phyloP scores from a whole-genome alignment of 2,329 filamentous ascomycete genomes.

The Penicillium sp. region DNA sequence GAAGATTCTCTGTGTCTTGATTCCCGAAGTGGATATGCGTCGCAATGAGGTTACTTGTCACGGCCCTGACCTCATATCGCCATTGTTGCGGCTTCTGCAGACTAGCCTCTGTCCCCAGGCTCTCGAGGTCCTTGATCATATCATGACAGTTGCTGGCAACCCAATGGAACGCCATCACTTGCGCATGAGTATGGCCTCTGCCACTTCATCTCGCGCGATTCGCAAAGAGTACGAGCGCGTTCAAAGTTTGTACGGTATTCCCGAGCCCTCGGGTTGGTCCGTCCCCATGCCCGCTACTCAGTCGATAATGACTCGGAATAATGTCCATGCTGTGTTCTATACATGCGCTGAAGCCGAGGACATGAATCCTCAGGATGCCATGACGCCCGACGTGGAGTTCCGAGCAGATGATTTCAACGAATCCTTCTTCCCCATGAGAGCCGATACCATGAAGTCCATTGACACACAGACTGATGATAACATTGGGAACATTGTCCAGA shows the following conservation, averaged over 20 bases:
- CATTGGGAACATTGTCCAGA: conserved; percentile 80
- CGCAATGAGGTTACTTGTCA: conserved; percentile 87
- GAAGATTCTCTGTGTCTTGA: conserved; percentile 81
- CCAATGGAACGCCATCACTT: conserved; percentile 93
- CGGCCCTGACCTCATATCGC: conserved; percentile 93
- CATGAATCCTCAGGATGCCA: conserved; percentile 63
- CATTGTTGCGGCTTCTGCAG: conserved; percentile 83
- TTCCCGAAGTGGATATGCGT: conserved; percentile 91
- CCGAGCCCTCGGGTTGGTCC: conserved; percentile 93
- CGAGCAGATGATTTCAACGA: conserved; percentile 84
- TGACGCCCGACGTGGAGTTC: conserved; percentile 89
- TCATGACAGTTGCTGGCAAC: conserved; percentile 90
- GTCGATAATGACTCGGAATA: conserved; percentile 81
- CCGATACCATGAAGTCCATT: conserved; percentile 92
- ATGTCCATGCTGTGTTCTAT: conserved; percentile 96
- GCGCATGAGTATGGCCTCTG: conserved; percentile 94
- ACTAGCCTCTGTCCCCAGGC: conserved; percentile 94
- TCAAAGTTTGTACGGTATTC: conserved; percentile 94
- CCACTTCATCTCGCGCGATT: conserved; percentile 77
- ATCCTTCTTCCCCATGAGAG: conserved; percentile 76
- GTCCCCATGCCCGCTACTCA: conserved; percentile 91
- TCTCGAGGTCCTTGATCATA: conserved; percentile 86
- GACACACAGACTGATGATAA: conserved; percentile 65
- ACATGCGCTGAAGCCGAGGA: conserved; percentile 75
- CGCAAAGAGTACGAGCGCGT: conserved; percentile 94